Evolutionary conservation across 495 filamentous ascomycete species (phyloP), one percentile per base, ranked within the genome.

Genomic region (Neurospora sp.): DNA sequence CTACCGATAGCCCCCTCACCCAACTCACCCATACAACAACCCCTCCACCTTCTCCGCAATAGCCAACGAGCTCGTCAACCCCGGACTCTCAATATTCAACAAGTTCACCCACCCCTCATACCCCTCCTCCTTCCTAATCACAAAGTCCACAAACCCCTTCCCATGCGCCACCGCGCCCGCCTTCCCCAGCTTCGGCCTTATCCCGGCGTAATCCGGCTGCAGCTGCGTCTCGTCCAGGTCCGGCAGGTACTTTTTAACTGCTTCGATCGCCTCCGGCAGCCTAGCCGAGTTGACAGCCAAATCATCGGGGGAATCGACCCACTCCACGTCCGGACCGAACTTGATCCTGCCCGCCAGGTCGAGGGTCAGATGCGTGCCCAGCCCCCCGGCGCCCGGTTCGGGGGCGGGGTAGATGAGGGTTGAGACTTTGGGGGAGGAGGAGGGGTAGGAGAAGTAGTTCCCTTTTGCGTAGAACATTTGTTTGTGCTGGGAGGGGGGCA

Each of bases 311-410:
- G 77, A 77, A 44, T 88, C 86, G 1, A 96, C 89, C 96, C 96
- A 98, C 80, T 98, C 94, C 14, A 98, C 93, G 77, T 99, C 96
- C 0, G 96, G 96, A 0, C 96, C 96, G 79, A 99, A 99, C 42
- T 94, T 91, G 38, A 98, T 87, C 1, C 92, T 88, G 0, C 94
- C 95, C 0, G 87, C 88, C 84, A 98, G 86, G 78, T 99, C 96
- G 23, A 98, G 86, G 1, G 96, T 99, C 6, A 99, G 83, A 82
- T 99, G 96, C 1, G 96, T 98, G 54, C 96, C 96, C 10, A 99
- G 85, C 0, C 96, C 96, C 62, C 88, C 94, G 46, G 90, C 87
- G 14, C 94, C 94, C 0, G 92, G 91, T 10, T 91, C 80, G 0
- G 94, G 93, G 0, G 90, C 93, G 2, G 96, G 96, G 78, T 99